These are phyloP conservation scores for Geotrichum reessii DNA, from an alignment of 1,139 yeast genomes.

Conservation along the genomic window DNA sequence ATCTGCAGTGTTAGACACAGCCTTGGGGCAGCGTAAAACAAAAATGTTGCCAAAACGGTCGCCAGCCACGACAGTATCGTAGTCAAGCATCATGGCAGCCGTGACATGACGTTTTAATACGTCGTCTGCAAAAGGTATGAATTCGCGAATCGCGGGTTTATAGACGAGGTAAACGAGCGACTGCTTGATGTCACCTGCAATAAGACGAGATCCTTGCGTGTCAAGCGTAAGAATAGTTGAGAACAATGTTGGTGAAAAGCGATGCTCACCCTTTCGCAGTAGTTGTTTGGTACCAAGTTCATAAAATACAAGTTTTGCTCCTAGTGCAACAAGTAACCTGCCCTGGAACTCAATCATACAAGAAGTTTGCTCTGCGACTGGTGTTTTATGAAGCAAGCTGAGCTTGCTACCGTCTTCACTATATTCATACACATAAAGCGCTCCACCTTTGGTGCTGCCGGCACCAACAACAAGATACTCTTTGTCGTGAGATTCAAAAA, in stretches of 20 bases:
- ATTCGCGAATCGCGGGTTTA: slow-evolving; percentile 46
- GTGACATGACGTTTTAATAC: slow-evolving; percentile 62
- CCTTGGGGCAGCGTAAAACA: slow-evolving; percentile 54
- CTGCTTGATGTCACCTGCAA: slow-evolving; percentile 61
- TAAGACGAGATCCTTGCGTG: slow-evolving; percentile 54
- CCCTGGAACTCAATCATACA: slow-evolving; percentile 57
- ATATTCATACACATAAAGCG: slow-evolving; percentile 44
- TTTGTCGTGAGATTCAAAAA: slow-evolving; percentile 37
- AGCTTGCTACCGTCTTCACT: slow-evolving; percentile 39
- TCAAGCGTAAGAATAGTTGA: slow-evolving; percentile 47
- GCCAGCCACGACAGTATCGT: slow-evolving; percentile 75
- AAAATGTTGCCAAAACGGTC: slow-evolving; percentile 83
- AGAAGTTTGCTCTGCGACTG: slow-evolving; percentile 45
- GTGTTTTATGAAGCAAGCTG: slow-evolving; percentile 57
- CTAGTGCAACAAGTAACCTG: slow-evolving; percentile 55
- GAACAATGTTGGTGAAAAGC: slow-evolving; percentile 22
- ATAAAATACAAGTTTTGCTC: slow-evolving; percentile 51
- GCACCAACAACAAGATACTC: slow-evolving; percentile 49
- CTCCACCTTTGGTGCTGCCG: slow-evolving; percentile 36
- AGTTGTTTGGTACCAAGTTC: slow-evolving; percentile 78
- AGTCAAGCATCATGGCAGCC: slow-evolving; percentile 55
- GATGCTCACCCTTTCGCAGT: slow-evolving; percentile 51
- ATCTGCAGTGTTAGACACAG: slow-evolving; percentile 44
- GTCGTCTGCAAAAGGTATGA: slow-evolving; percentile 68
- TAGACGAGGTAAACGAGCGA: slow-evolving; percentile 57